Conservation (phyloP, 2,329 filamentous ascomycete genomes). For the Exophiala alcalophila region DNA sequence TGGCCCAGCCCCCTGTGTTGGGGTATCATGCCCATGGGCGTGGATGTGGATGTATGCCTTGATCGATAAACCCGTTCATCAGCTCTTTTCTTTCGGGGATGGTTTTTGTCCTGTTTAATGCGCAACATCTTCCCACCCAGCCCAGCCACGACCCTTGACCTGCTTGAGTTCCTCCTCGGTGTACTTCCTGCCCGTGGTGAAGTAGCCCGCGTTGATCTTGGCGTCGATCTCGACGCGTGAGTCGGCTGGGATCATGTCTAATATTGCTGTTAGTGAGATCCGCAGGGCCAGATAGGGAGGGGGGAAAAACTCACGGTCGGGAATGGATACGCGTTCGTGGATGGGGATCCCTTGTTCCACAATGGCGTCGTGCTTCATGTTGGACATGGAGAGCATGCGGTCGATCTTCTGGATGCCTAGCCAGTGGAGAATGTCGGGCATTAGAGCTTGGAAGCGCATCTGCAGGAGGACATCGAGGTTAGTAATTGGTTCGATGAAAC, state of each 20-base stretch:
- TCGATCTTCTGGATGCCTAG: conserved; percentile 98
- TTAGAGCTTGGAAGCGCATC: conserved; percentile 98
- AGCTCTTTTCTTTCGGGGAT: no score
- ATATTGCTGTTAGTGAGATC: no score
- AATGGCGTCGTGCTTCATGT: conserved; percentile 58
- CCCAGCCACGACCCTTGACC: conserved; percentile 71
- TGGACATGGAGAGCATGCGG: conserved; percentile 97
- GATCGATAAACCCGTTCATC: no score
- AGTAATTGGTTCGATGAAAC: no score
- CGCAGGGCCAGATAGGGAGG: no score
- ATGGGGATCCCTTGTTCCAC: conserved; percentile 63
- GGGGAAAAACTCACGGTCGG: no score
- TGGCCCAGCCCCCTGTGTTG: no score
- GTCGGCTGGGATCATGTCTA: conserved; percentile 85
- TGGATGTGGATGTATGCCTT: no score
- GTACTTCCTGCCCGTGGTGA: conserved; percentile 87
- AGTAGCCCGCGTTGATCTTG: conserved; percentile 87
- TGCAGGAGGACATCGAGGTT: no score
- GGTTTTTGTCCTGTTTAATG: no score
- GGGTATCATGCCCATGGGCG: no score
- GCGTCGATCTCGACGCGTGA: conserved; percentile 96
- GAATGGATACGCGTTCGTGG: conserved; percentile 83
- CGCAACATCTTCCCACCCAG: conserved; percentile 46
- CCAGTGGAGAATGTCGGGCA: conserved; percentile 98
- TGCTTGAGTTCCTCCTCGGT: conserved; percentile 79